Conservation (phyloP, 352 stramenopile genomes). For the Hyphochytrium catenoides region DNA sequence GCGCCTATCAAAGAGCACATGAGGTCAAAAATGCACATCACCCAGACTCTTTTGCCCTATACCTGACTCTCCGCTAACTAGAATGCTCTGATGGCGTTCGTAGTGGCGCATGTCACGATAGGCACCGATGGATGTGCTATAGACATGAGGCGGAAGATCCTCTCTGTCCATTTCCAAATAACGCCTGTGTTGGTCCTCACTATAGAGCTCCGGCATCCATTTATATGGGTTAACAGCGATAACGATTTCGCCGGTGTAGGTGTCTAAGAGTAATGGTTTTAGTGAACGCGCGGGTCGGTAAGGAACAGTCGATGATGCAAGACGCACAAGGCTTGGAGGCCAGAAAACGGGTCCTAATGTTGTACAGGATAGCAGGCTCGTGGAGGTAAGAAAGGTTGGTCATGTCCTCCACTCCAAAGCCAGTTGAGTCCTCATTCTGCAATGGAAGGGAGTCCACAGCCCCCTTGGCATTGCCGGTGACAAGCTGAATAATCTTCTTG, state of each 20-base stretch:
- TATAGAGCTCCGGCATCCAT: conserved; percentile 61
- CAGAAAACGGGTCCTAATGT: conserved; percentile 55
- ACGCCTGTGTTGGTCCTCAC: conserved; percentile 32
- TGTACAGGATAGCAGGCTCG: conserved; percentile 66
- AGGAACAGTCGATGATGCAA: too few species aligned
- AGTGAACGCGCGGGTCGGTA: too few species aligned
- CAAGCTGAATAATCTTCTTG: conserved; percentile 36
- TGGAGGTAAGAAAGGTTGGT: conserved; percentile 66
- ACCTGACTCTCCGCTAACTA: conserved; percentile 59
- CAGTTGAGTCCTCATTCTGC: conserved; percentile 42
- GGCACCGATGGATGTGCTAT: conserved; percentile 37
- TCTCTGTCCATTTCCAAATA: conserved; percentile 49
- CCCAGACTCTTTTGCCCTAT: too few species aligned
- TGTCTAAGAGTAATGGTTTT: too few species aligned
- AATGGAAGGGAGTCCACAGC: conserved; percentile 49
- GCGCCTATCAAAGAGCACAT: too few species aligned
- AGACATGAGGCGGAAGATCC: conserved; percentile 47
- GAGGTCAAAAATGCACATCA: too few species aligned
- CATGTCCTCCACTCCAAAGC: conserved; percentile 51
- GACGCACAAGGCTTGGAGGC: conserved; percentile 61
- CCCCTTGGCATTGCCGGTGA: conserved; percentile 14
- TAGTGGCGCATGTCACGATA: conserved; percentile 44
- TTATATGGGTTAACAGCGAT: conserved; percentile 93
- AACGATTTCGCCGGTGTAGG: conserved; percentile 87
- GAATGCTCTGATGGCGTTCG: conserved; percentile 49